These are phyloP conservation scores for Inonotus hispidus DNA, from an alignment of 1,284 basidiomycete species.

Conservation along the genomic window DNA sequence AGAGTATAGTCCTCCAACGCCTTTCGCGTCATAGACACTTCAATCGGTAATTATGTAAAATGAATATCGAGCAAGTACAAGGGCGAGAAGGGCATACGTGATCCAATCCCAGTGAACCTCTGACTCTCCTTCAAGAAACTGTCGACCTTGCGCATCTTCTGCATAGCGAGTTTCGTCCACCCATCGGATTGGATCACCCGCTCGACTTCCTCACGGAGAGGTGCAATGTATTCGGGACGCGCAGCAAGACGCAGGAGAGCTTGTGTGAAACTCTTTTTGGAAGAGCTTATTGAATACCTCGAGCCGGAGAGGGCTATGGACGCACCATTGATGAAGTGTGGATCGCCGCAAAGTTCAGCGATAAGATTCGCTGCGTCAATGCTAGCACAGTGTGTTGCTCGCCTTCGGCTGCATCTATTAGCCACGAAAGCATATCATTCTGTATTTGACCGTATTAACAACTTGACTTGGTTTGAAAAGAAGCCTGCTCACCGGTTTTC, in stretches of 20 bases:
- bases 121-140: constrained; percentile 43
- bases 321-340: constrained; percentile 33
- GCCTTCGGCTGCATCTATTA: constrained; percentile 35
- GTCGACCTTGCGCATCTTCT: constrained; percentile 40
- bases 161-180: constrained; percentile 39
- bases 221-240: constrained; percentile 33
- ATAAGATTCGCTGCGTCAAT: constrained; percentile 31
- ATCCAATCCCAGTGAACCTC: constrained; percentile 28
- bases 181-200: constrained; percentile 33
- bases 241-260: constrained; percentile 34
- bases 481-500: constrained; percentile 32
- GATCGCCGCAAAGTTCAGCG: constrained; percentile 36
- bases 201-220: constrained; percentile 42
- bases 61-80: neutral
- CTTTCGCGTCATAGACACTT: constrained; percentile 31
- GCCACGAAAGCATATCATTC: constrained; percentile 40
- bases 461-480: constrained; percentile 12
- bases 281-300: neutral
- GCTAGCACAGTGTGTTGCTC: constrained; percentile 28
- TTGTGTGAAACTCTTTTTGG: constrained; percentile 31
- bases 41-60: neutral
- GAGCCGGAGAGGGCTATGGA: constrained; percentile 10
- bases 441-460: constrained; percentile 16
- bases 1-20: constrained; percentile 35
- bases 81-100: constrained; percentile 23